phyloP scores from a whole-genome alignment of 2,329 filamentous ascomycete species.

The Trichoderma sp. region DNA sequence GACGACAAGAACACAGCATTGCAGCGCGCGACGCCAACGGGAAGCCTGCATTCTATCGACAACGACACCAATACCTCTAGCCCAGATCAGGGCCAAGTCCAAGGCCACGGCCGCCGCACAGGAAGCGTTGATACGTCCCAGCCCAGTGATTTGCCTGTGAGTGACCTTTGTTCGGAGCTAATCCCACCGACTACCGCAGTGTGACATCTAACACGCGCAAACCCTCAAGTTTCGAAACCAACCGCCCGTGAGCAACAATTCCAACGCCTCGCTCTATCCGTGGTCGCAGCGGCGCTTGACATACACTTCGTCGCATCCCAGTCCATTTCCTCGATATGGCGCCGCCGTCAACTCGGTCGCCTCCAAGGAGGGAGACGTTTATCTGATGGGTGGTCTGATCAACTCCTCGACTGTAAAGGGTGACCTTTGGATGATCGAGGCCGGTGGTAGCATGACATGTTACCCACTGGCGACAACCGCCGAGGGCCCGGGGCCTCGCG shows the following conservation, averaged over 20 bases:
- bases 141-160: conserved; percentile 42
- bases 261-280: conserved; percentile 83
- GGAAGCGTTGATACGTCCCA: conserved; percentile 48
- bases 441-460: conserved; percentile 81
- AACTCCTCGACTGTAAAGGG: conserved; percentile 95
- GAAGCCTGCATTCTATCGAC: conserved; percentile 72
- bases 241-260: conserved; percentile 51
- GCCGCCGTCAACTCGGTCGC: conserved; percentile 89
- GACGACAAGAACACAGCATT: conserved; percentile 55
- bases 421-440: conserved; percentile 96
- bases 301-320: conserved; percentile 76
- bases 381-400: conserved; percentile 95
- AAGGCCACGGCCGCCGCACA: conserved; percentile 51
- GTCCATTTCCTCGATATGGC: conserved; percentile 94
- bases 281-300: conserved; percentile 91
- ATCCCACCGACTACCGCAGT: not conserved
- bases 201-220: conserved; percentile 8
- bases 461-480: conserved; percentile 89
- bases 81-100: conserved; percentile 55
- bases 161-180: conserved; percentile 25
- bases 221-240: conserved; percentile 21
- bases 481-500: conserved; percentile 90
- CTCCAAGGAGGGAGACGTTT: conserved; percentile 95
- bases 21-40: conserved; percentile 68
- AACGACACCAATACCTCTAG: conserved; percentile 57